A percentile compares a stretch with the other conserved stretches of the same genome.
Evolutionary conservation across 495 filamentous ascomycete genomes (phyloP).

Genomic region (Jackrogersella multiformis): DNA sequence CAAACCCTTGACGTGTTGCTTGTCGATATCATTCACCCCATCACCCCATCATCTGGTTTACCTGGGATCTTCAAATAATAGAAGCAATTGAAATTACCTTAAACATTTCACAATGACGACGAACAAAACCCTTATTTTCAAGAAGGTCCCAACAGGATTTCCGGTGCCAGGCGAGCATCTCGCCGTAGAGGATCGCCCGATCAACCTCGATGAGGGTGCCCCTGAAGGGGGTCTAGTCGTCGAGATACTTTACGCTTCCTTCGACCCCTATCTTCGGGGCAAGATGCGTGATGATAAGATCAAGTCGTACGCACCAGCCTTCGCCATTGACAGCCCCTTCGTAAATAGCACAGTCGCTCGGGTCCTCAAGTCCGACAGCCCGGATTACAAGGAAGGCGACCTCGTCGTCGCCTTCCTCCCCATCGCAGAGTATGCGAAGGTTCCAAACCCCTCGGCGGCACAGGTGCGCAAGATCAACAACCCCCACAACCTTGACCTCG

Average conservation of each 20-base stretch:
- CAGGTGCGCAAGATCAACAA: conserved; percentile 63
- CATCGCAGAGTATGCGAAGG: conserved; percentile 68
- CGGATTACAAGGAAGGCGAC: conserved; percentile 71
- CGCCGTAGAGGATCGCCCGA: conserved; percentile 68
- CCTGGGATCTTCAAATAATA: too few species aligned
- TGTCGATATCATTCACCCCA: too few species aligned
- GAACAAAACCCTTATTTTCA: conserved; percentile 88
- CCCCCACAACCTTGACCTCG: conserved; percentile 68
- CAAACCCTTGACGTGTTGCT: too few species aligned
- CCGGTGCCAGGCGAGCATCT: conserved; percentile 80
- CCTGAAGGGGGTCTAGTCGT: conserved; percentile 75
- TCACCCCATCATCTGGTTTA: too few species aligned
- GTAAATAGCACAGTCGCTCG: conserved; percentile 65
- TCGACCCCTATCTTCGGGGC: conserved; percentile 90
- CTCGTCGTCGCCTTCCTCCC: conserved; percentile 67
- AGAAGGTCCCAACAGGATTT: conserved; percentile 70
- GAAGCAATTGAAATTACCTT: not conserved
- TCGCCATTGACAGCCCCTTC: conserved; percentile 65
- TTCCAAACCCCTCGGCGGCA: conserved; percentile 47
- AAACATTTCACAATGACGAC: conserved; percentile 51
- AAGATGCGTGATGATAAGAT: conserved; percentile 59
- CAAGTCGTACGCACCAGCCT: conserved; percentile 73
- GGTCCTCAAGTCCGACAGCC: conserved; percentile 71
- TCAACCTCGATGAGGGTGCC: conserved; percentile 71
- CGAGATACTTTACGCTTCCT: conserved; percentile 80